Evolutionary conservation across 495 filamentous ascomycete genomes (phyloP), one percentile per base, ranked within the genome.

Genomic region (Penicillium dipodomyicola): DNA sequence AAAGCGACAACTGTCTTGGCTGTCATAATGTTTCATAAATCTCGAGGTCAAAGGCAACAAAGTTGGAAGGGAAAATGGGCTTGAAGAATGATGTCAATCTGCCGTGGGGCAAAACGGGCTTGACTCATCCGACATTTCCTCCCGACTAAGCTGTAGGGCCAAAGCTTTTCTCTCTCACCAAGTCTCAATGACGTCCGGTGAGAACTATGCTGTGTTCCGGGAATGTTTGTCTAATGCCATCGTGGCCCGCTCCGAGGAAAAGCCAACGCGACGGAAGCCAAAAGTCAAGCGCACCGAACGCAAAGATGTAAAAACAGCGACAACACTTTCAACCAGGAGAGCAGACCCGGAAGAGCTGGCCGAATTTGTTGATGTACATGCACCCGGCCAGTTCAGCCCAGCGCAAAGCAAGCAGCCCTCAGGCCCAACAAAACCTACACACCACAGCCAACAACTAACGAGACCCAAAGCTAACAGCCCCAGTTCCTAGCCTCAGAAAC

Each of bases 401-500:
- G 41, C 20, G 19, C 41, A 20, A 20, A 43, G 10, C 41, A 14
- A 20, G 17, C 17, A 12, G 40, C 33, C 14, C 33, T 39, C 35
- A 39, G 41, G 41, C 41, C 41, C 41, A 43, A 20, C 17, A 23
- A 43, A 17, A 5, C 19, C 41, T 43, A 23, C 19, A 14, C 19
- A 43, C 19, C 10, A 23, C 5, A 39, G 23, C 20, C 49, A 41
- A 40, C 35, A 52, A 41, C 49, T 40, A 27, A 40, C 49, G 23
- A 29, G 8, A 33, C 10, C 9, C 9, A 41, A 52, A 20, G 50
- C 49, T 52, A 56, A 47, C 47, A 61, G 54, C 11, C 22, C 32
- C 73, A 90, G 79, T 93, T 91, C 77, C 79, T 93, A 55, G 84
- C 88, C 12, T 67, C 73, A 25, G 82, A 88, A 65, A 81, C 84